These are phyloP conservation scores for Fraxinus albicans DNA, from an alignment of 305 asterid genomes.

Conservation along the genomic window DNA sequence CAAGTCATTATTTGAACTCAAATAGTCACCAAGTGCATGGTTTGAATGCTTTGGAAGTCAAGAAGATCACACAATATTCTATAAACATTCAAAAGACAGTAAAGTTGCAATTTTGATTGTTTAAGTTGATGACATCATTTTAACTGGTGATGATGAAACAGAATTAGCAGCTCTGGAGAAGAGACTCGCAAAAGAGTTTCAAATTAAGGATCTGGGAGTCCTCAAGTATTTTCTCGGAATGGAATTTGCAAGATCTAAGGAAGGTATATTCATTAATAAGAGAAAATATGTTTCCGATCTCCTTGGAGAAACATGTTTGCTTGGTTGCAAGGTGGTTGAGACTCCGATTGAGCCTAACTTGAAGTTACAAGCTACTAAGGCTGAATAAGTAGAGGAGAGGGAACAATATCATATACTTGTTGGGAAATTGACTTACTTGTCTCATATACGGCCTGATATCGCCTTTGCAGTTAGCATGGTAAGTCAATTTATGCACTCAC, in stretches of 20 bases:
- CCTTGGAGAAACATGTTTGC: neutral
- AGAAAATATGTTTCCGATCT: neutral
- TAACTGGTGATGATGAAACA: neutral
- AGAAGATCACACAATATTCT: neutral
- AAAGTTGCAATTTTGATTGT: neutral
- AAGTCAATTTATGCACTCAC: slow-evolving; percentile 11
- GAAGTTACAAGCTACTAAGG: neutral
- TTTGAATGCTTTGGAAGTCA: slow-evolving; percentile 1
- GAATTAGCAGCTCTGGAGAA: neutral
- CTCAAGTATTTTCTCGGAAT: neutral
- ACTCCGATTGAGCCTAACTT: neutral
- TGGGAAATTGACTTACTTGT: neutral
- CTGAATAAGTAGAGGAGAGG: neutral
- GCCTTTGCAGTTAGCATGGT: neutral
- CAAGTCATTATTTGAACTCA: neutral
- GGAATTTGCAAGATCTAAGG: neutral
- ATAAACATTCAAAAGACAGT: neutral
- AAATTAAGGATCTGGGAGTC: neutral
- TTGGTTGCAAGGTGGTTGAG: neutral
- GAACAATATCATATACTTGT: neutral
- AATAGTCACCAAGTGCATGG: neutral
- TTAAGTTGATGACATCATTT: neutral
- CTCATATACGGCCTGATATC: neutral
- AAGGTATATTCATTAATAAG: neutral
- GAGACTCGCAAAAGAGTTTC: neutral